Base-by-base conservation (phyloP, 768 basidiomycete species). In the Suillus subluteus region DNA sequence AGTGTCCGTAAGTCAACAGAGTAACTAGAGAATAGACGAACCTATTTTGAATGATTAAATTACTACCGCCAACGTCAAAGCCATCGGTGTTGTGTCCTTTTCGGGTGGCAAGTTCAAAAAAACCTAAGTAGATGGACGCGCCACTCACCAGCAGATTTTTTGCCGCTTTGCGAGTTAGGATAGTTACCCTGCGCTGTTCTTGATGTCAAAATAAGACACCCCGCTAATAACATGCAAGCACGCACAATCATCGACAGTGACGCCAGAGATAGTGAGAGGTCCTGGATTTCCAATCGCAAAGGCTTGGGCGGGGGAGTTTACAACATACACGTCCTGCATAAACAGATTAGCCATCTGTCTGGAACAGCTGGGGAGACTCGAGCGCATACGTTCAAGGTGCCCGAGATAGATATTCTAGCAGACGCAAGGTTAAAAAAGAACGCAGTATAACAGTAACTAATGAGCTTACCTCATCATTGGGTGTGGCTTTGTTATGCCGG, bases 221-320 rank as follows among this genome's bases (percentile, higher is more conserved):
- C 23, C 16, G 23, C 8, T 32, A 44, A 6, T 12, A 7, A 58
- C 30, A 59, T 18, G n/a, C 16, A 5, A 37, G 13, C 6, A 71
- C 84, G 68, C 58, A 89, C 88, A 86, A 67, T 90, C 79, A 67
- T 90, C 87, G 64, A 91, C 81, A 21, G 72, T 82, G 32, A 86
- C 73, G 46, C 77, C 73, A 2, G 82, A 80, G 72, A 91, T 84
- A 18, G 80, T 71, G 76, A 80, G 62, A 0, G 73, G 59, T 15
- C 69, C 75, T 48, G 59, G 37, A 71, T 77, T 78, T 23, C 58
- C 67, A 52, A 82, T 67, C 38, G 76, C 61, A 69, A 79, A 76
- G 54, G 67, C 68, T 6, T 75, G 77, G n/a, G 70, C 70, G 9
- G 84, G 83, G 11, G 80, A 77, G 70, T 85, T 83, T 37, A 80